phyloP scores from a whole-genome alignment of 1,284 basidiomycete species.

The Pulveroboletus sp. region DNA sequence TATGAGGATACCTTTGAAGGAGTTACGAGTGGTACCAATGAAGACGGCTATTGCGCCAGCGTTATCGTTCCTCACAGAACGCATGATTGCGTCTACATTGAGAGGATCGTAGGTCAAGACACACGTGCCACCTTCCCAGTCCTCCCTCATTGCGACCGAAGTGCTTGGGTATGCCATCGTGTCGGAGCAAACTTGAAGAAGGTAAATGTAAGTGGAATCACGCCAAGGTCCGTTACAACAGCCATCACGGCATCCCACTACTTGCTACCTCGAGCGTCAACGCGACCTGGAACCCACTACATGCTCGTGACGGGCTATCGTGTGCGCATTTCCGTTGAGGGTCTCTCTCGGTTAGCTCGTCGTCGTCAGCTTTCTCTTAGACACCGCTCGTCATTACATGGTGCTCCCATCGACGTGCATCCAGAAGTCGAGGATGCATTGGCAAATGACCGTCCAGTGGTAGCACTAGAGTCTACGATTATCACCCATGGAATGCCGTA shows the following conservation, averaged over 20 bases:
- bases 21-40: constrained; percentile 71
- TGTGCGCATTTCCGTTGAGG: constrained; percentile 4
- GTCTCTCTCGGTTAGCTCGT: constrained; percentile 7
- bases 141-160: constrained; percentile 50
- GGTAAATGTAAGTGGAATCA: background rate
- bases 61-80: constrained; percentile 58
- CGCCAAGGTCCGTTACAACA: no score
- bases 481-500: constrained; percentile 90
- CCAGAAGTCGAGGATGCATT: constrained; percentile 83
- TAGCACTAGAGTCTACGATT: constrained; percentile 86
- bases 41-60: constrained; percentile 77
- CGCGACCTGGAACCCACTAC: background rate
- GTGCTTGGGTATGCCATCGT: constrained; percentile 21
- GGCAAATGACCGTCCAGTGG: constrained; percentile 55
- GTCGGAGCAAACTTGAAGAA: background rate
- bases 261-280: background rate
- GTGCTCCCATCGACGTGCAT: constrained; percentile 63
- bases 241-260: background rate
- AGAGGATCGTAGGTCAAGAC: constrained; percentile 62
- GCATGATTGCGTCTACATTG: constrained; percentile 56
- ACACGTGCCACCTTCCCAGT: constrained; percentile 52
- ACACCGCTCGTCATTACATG: constrained; percentile 2
- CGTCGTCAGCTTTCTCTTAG: constrained; percentile 7
- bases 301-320: constrained; percentile 24
- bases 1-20: constrained; percentile 48